Evolutionary conservation across 2,329 filamentous ascomycete species (phyloP).

Genomic region (Escovopsis sp.): DNA sequence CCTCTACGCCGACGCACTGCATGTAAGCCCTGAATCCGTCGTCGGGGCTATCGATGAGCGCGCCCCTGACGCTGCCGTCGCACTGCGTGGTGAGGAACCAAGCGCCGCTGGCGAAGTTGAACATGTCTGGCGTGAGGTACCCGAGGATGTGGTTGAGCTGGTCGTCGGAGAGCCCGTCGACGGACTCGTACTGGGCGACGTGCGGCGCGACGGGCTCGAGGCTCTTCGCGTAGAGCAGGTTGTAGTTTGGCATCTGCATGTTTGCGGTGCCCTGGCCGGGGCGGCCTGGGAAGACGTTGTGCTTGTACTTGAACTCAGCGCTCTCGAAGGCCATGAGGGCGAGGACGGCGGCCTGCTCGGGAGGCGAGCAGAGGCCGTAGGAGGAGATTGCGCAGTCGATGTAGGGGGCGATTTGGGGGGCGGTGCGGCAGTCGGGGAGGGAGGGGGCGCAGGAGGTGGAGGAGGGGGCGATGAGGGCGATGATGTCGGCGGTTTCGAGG

Average conservation of each 20-base stretch:
- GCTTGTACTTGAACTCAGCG: slow-evolving; percentile 54
- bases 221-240: slow-evolving; percentile 31
- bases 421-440: slow-evolving; percentile 47
- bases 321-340: slow-evolving; percentile 60
- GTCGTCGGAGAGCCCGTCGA: slow-evolving; percentile 15
- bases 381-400: slow-evolving; percentile 41
- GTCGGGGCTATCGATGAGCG: slow-evolving; percentile 24
- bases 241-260: slow-evolving; percentile 33
- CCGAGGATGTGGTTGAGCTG: slow-evolving; percentile 27
- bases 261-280: slow-evolving; percentile 57
- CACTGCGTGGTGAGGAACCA: slow-evolving; percentile 38
- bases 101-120: slow-evolving; percentile 37
- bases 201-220: slow-evolving; percentile 23
- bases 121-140: slow-evolving; percentile 31
- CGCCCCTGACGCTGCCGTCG: slow-evolving; percentile 14
- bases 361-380: slow-evolving; percentile 38
- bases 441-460: slow-evolving; percentile 37
- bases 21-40: slow-evolving; percentile 31
- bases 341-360: slow-evolving; percentile 55
- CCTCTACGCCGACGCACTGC: slow-evolving; percentile 27
- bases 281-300: slow-evolving; percentile 40
- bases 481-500: slow-evolving; percentile 14
- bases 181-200: slow-evolving; percentile 15
- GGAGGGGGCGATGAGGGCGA: slow-evolving; percentile 41
- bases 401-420: slow-evolving; percentile 42